Conservation (phyloP, 306 rosid species). For the Neltuma alba region DNA sequence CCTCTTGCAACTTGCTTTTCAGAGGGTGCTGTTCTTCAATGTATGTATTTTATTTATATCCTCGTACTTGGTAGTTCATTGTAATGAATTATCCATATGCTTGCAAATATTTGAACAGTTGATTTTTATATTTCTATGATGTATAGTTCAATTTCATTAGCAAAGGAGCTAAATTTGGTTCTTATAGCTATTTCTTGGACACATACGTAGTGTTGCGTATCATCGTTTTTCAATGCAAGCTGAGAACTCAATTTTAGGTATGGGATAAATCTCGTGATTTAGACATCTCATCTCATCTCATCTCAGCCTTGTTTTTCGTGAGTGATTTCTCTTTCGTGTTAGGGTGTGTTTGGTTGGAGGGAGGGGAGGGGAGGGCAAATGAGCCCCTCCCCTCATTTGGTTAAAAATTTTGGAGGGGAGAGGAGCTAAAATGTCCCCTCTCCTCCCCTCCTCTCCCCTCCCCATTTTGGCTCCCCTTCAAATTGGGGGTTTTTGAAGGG, state of each 20-base stretch:
- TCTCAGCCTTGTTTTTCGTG: neutral
- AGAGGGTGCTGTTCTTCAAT: neutral
- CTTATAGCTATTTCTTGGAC: neutral
- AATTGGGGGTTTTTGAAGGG: too few species aligned
- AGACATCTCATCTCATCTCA: neutral
- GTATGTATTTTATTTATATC: neutral
- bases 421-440: too few species aligned
- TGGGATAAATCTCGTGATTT: neutral
- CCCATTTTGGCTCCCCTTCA: too few species aligned
- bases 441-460: too few species aligned
- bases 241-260: neutral
- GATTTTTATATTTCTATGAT: neutral
- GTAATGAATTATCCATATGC: neutral
- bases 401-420: too few species aligned
- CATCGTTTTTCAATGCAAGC: neutral
- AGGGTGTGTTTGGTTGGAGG: too few species aligned
- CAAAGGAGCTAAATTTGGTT: neutral
- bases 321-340: neutral
- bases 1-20: neutral
- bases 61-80: neutral
- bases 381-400: too few species aligned
- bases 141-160: too few species aligned
- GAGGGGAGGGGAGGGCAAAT: too few species aligned
- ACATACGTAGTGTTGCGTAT: neutral
- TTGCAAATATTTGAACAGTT: neutral